Conservation (phyloP, 441 rosid genomes). For the Croton laevigatus region DNA sequence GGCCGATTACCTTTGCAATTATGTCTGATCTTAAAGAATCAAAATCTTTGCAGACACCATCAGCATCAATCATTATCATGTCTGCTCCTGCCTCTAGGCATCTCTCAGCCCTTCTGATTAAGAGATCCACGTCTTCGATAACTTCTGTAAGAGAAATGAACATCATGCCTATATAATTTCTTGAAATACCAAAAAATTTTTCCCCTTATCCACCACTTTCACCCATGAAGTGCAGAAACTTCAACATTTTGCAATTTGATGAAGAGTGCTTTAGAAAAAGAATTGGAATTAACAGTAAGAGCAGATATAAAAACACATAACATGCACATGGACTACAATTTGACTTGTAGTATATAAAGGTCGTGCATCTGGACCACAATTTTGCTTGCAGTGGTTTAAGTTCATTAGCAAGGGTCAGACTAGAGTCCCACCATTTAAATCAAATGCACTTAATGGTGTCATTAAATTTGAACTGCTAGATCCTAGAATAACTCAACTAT, state of each 20-base stretch:
- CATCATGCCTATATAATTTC: no score
- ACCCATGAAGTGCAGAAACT: not conserved
- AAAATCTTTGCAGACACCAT: slow-evolving; percentile 74
- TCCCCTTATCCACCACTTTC: not conserved
- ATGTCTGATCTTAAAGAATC: slow-evolving; percentile 72
- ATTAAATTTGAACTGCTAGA: no score
- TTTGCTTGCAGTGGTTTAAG: not conserved
- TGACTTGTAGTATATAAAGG: no score
- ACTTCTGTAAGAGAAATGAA: slow-evolving; percentile 40
- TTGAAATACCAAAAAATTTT: no score
- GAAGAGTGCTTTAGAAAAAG: not conserved
- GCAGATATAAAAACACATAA: not conserved
- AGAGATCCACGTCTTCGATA: slow-evolving; percentile 75
- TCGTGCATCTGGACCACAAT: not conserved
- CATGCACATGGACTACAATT: no score
- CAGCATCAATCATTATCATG: slow-evolving; percentile 90
- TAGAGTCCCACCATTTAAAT: not conserved
- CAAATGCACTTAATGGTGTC: not conserved
- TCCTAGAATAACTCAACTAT: no score
- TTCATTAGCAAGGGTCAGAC: not conserved
- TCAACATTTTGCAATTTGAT: not conserved
- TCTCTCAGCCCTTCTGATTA: slow-evolving; percentile 91
- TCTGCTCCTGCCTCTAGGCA: slow-evolving; percentile 97
- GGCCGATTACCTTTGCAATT: slow-evolving; percentile 77
- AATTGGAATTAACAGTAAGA: not conserved